Evolutionary conservation across 768 basidiomycete genomes (phyloP).

Genomic region (Rickenella mellea): DNA sequence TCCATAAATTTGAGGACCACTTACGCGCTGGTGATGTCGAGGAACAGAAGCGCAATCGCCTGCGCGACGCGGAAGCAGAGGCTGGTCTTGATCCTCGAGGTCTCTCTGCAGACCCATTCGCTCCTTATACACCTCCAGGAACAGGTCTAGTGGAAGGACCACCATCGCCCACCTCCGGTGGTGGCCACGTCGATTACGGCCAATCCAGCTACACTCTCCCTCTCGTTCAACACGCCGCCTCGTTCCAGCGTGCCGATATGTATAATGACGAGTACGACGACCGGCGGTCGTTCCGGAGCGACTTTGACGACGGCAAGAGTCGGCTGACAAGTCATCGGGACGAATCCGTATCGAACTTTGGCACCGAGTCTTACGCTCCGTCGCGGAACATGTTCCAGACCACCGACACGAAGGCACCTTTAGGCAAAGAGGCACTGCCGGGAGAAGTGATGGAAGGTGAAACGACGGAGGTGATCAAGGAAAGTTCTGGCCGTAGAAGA

Average conservation of each 20-base stretch:
- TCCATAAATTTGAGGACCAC: slow-evolving; percentile 83
- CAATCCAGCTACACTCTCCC: slow-evolving; percentile 69
- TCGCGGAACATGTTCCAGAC: slow-evolving; percentile 94
- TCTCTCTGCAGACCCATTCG: slow-evolving; percentile 16
- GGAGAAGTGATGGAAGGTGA: slow-evolving; percentile 84
- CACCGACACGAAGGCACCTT: slow-evolving; percentile 58
- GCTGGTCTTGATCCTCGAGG: slow-evolving; percentile 20
- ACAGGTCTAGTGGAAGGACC: slow-evolving; percentile 16
- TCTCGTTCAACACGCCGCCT: slow-evolving; percentile 74
- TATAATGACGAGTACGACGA: slow-evolving; percentile 80
- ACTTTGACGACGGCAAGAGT: slow-evolving; percentile 76
- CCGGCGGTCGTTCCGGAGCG: slow-evolving; percentile 58
- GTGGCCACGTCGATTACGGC: slow-evolving; percentile 42
- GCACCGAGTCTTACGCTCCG: slow-evolving; percentile 89
- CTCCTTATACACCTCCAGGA: slow-evolving; percentile 17
- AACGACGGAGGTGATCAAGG: slow-evolving; percentile 79
- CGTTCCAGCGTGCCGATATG: slow-evolving; percentile 66
- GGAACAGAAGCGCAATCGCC: slow-evolving; percentile 73
- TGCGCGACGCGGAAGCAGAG: slow-evolving; percentile 68
- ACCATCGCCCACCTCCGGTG: slow-evolving; percentile 28
- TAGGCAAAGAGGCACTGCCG: slow-evolving; percentile 76
- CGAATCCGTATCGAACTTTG: slow-evolving; percentile 72
- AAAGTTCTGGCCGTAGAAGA: slow-evolving; percentile 65
- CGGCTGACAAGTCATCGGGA: slow-evolving; percentile 70
- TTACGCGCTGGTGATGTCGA: slow-evolving; percentile 77